These are phyloP conservation scores for Penicillium freii DNA, from an alignment of 2,329 filamentous ascomycete genomes.

Conservation along the genomic window DNA sequence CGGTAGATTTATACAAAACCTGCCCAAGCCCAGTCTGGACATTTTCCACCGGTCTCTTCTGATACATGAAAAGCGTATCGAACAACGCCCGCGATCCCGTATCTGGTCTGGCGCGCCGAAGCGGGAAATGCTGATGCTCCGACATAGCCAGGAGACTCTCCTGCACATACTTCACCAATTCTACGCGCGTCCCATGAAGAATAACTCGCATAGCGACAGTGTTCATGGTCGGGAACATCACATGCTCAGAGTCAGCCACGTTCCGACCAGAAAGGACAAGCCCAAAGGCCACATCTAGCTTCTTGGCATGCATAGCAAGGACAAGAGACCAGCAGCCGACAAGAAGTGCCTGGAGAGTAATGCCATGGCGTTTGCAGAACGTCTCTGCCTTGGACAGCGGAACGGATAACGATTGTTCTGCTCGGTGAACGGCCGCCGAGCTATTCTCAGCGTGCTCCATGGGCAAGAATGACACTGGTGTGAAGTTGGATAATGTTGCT, in stretches of 20 bases:
- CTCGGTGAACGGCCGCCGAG: conserved; percentile 26
- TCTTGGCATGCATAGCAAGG: conserved; percentile 61
- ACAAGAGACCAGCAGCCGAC: conserved; percentile 74
- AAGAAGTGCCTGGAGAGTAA: conserved; percentile 75
- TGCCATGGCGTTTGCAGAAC: conserved; percentile 64
- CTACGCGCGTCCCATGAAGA: conserved; percentile 63
- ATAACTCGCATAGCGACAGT: conserved; percentile 73
- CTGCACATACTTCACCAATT: conserved; percentile 72
- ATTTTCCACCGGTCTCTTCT: conserved; percentile 50
- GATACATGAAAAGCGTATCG: conserved; percentile 66
- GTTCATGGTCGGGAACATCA: conserved; percentile 91
- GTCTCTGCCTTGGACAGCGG: conserved; percentile 44
- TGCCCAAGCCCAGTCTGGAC: conserved; percentile 6
- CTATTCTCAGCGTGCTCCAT: conserved; percentile 17
- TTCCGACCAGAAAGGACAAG: conserved; percentile 83
- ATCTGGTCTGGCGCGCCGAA: conserved; percentile 65
- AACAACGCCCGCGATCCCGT: conserved; percentile 52
- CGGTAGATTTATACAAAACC: conserved; percentile 61
- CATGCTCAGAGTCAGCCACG: conserved; percentile 61
- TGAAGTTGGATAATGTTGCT: conserved; percentile 59
- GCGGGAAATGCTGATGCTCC: conserved; percentile 73
- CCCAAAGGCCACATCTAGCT: conserved; percentile 77
- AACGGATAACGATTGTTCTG: conserved; percentile 31
- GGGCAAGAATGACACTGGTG: conserved; percentile 41
- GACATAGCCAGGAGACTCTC: conserved; percentile 63